Conservation (phyloP, 2,329 filamentous ascomycete genomes). For the Aureobasidium subglaciale region DNA sequence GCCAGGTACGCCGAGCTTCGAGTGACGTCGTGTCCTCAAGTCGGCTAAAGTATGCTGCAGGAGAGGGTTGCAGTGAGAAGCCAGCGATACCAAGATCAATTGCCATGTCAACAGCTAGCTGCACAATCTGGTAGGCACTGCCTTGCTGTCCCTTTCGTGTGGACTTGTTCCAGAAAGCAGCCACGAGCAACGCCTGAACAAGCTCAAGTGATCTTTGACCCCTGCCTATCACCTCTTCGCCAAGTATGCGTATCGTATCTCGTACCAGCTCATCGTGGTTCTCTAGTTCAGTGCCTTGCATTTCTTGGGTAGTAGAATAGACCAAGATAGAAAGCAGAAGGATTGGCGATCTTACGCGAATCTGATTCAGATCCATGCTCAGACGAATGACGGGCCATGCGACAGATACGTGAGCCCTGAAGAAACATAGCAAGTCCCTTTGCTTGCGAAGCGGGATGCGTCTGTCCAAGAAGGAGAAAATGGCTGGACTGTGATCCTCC, state of each 20-base stretch:
- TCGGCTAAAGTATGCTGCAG: neutral
- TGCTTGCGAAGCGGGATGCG: neutral
- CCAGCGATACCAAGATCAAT: neutral
- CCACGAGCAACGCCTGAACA: neutral
- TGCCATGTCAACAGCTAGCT: conserved; percentile 2
- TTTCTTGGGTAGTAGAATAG: neutral
- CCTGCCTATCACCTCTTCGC: neutral
- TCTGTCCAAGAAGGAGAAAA: neutral
- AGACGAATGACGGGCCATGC: neutral
- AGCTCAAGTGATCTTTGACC: conserved; percentile 1
- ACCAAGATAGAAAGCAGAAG: neutral
- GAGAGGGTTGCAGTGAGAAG: neutral
- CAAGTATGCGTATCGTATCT: conserved; percentile 1
- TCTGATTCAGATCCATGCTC: neutral
- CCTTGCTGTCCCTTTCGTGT: neutral
- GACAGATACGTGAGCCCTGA: neutral
- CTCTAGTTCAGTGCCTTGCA: neutral
- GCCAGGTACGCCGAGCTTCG: conserved; percentile 18
- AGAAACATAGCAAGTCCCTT: neutral
- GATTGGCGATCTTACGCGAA: neutral
- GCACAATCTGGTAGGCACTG: neutral
- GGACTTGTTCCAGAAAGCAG: conserved; percentile 1
- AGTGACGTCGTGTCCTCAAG: neutral
- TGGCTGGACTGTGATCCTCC: neutral
- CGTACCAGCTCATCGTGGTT: neutral